These are phyloP conservation scores for Trichoderma oligosporum DNA, from an alignment of 2,329 filamentous ascomycete species.

Conservation along the genomic window DNA sequence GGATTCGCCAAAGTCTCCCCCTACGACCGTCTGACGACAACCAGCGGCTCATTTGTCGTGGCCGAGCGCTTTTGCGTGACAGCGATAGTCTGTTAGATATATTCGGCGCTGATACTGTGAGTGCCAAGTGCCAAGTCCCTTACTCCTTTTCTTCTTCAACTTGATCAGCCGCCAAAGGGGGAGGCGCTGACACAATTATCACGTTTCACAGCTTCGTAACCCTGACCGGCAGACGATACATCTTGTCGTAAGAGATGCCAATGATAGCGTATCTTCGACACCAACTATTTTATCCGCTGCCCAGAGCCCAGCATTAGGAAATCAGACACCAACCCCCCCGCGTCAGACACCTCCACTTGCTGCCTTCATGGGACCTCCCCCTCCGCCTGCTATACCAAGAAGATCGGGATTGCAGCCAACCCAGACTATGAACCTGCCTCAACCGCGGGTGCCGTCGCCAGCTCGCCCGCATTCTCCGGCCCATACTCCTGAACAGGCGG, in stretches of 20 bases:
- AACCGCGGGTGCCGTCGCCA: constrained; percentile 34
- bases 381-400: constrained; percentile 29
- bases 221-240: constrained; percentile 51
- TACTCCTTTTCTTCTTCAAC: neutral
- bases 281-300: constrained; percentile 26
- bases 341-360: constrained; percentile 18
- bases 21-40: constrained; percentile 50
- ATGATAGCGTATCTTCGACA: constrained; percentile 30
- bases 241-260: constrained; percentile 46
- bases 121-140: constrained; percentile 24
- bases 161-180: neutral
- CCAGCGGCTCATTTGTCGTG: constrained; percentile 59
- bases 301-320: constrained; percentile 28
- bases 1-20: constrained; percentile 50
- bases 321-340: constrained; percentile 25
- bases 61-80: constrained; percentile 53
- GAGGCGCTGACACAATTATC: constrained; percentile 18
- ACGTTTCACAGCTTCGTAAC: constrained; percentile 39
- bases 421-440: constrained; percentile 27
- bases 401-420: constrained; percentile 30
- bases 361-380: constrained; percentile 26
- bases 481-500: constrained; percentile 30
- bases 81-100: constrained; percentile 54
- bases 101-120: constrained; percentile 53
- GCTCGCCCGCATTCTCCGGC: constrained; percentile 19